These are phyloP conservation scores for Tephrocybe sp. DNA, from an alignment of 768 basidiomycete genomes.

Conservation along the genomic window DNA sequence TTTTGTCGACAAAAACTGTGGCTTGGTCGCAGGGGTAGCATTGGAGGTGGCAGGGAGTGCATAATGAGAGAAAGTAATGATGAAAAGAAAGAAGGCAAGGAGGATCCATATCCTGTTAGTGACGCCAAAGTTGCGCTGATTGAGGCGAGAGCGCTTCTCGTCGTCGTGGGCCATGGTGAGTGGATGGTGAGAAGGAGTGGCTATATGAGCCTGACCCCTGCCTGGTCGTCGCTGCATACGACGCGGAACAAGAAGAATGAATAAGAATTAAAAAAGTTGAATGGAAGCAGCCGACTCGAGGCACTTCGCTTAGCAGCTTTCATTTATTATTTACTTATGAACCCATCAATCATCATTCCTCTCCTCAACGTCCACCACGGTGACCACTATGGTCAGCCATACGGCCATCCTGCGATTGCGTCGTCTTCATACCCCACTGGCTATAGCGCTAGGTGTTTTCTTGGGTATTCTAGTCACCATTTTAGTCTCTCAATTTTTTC, in stretches of 20 bases:
- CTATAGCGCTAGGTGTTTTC: constrained; percentile 58
- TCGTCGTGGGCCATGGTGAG: constrained; percentile 46
- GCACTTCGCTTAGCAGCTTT: background rate
- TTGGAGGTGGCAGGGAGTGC: constrained; percentile 38
- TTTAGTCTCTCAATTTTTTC: constrained; percentile 48
- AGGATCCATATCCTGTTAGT: constrained; percentile 71
- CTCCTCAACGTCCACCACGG: background rate
- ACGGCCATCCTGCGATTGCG: constrained; percentile 28
- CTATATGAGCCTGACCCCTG: constrained; percentile 54
- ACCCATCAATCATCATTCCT: background rate
- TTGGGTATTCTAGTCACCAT: constrained; percentile 60
- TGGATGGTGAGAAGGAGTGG: constrained; percentile 37
- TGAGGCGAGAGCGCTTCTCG: constrained; percentile 52
- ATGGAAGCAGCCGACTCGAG: constrained; percentile 16
- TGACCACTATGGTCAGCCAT: constrained; percentile 10
- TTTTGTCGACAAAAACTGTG: constrained; percentile 39
- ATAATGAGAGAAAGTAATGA: constrained; percentile 57
- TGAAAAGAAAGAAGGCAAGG: constrained; percentile 46
- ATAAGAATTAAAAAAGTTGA: constrained; percentile 11
- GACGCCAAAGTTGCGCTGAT: constrained; percentile 57
- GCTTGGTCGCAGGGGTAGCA: constrained; percentile 16
- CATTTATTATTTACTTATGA: background rate
- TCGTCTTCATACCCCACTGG: constrained; percentile 51
- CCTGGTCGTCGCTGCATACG: constrained; percentile 61
- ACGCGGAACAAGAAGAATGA: constrained; percentile 17